These are phyloP conservation scores for Lotmaria passim DNA, from an alignment of 208 protist genomes.

Conservation along the genomic window DNA sequence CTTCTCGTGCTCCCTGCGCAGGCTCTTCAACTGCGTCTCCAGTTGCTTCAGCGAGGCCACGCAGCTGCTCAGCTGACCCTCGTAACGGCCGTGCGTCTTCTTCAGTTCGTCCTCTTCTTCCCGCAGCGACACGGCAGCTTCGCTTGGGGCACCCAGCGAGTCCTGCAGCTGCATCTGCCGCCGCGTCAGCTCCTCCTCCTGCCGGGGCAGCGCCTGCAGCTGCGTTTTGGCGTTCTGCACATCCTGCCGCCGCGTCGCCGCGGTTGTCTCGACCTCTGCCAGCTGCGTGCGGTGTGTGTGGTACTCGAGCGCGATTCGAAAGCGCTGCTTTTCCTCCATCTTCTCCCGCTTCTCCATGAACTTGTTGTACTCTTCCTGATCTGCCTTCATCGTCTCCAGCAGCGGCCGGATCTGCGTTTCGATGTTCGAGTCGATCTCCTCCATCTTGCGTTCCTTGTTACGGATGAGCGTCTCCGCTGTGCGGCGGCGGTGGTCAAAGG, in stretches of 20 bases:
- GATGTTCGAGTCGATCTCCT: constrained; percentile 96
- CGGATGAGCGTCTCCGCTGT: constrained; percentile 97
- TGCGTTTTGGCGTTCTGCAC: constrained; percentile 53
- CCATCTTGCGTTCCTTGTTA: constrained; percentile 99
- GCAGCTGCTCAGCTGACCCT: constrained; percentile 45
- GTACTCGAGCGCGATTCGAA: constrained; percentile 81
- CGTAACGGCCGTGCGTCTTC: constrained; percentile 52
- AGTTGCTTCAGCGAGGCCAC: constrained; percentile 58
- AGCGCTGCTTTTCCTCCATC: constrained; percentile 75
- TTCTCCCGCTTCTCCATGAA: constrained; percentile 71
- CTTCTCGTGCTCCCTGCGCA: constrained; percentile 63
- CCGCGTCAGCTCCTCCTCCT: constrained; percentile 61
- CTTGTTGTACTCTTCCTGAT: constrained; percentile 85
- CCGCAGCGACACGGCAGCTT: constrained; percentile 61
- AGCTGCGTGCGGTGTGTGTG: constrained; percentile 46
- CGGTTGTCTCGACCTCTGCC: constrained; percentile 22
- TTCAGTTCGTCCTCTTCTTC: constrained; percentile 73
- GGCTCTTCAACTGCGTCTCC: constrained; percentile 40
- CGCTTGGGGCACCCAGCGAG: constrained; percentile 49
- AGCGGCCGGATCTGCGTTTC: constrained; percentile 86
- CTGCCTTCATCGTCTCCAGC: constrained; percentile 85
- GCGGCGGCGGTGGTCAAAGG: constrained; percentile 99
- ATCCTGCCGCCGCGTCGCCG: constrained; percentile 14
- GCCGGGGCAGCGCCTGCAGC: constrained; percentile 49
- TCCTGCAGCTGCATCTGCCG: constrained; percentile 66